These are phyloP conservation scores for Carex sylvatica DNA, from an alignment of 202 grass and related monocot genomes.

Conservation along the genomic window DNA sequence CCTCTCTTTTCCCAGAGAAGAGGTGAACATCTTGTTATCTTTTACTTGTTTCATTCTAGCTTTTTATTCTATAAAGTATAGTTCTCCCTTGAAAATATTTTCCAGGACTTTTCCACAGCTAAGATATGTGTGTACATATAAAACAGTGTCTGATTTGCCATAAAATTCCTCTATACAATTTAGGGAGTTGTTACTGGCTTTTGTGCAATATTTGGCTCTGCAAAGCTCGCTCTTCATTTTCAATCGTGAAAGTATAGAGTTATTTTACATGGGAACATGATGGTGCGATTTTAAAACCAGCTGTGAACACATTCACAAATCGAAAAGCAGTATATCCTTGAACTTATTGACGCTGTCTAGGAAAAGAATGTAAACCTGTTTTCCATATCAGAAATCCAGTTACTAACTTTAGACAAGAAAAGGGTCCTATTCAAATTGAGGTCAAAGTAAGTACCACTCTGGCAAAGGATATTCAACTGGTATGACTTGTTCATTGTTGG, in stretches of 20 bases:
- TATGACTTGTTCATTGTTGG: background rate
- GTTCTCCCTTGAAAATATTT: background rate
- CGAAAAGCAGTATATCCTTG: background rate
- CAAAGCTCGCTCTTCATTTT: background rate
- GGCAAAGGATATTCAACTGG: background rate
- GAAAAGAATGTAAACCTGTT: background rate
- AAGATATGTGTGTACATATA: background rate
- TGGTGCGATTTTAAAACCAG: background rate
- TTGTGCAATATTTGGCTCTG: background rate
- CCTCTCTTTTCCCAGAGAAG: conserved; percentile 76
- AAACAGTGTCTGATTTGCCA: background rate
- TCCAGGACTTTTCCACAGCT: background rate
- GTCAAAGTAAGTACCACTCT: background rate
- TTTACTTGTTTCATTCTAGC: background rate
- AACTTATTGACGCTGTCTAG: background rate
- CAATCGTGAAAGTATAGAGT: background rate
- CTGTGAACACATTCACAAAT: background rate
- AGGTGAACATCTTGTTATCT: conserved; percentile 33
- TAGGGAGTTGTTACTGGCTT: background rate
- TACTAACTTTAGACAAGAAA: background rate
- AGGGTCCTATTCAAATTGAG: background rate
- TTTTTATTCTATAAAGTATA: background rate
- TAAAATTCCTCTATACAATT: background rate
- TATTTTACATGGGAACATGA: background rate
- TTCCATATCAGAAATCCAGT: background rate